Evolutionary conservation across 192 early-diverging fungal species (phyloP), one percentile per base, ranked within the genome.

Genomic region (Funneliformis mosseae): DNA sequence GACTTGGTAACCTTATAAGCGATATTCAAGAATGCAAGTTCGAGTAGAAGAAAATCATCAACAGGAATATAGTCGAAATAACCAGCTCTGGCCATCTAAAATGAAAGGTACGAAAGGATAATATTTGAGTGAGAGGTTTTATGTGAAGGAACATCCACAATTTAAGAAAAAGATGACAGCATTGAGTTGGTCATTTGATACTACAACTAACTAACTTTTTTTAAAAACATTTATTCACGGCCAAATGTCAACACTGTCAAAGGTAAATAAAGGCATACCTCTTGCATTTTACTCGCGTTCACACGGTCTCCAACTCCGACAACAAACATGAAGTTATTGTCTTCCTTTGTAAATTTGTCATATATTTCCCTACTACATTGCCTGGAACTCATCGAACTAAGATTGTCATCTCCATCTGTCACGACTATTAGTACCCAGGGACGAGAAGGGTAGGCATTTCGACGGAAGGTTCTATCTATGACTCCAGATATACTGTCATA

Each of bases 381-480:
- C 16, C 11, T 23, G 18, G 23, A 21, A 77, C 75, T 77, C n/a
- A n/a, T n/a, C 55, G 10, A 25, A 23, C 75, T 77, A 9, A 33
- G n/a, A 62, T 18, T 77, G n/a, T 77, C 75, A 41, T 77, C 61
- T 3, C 76, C 76, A 63, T 77, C 76, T 64, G 76, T 77, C 38
- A 77, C 76, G 21, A 77, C 76, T 25, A 77, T 23, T 25, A 77
- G 14, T 23, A 77, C 43, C 75, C 75, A 77, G n/a, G 75, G 75
- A 25, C 75, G 76, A 77, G 76, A 23, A 11, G 14, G 41, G 27
- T 77, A 6, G 8, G 23, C 76, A 12, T 39, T 77, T 16, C 39
- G 33, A 10, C 21, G 61, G 27, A 77, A 77, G 4, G 62, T 77
- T 63, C 27, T 50, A n/a, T n/a, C n/a, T 62, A 64, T 8, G 8